Evolutionary conservation across 495 filamentous ascomycete genomes (phyloP).

Genomic region (Ramalina peruviana): DNA sequence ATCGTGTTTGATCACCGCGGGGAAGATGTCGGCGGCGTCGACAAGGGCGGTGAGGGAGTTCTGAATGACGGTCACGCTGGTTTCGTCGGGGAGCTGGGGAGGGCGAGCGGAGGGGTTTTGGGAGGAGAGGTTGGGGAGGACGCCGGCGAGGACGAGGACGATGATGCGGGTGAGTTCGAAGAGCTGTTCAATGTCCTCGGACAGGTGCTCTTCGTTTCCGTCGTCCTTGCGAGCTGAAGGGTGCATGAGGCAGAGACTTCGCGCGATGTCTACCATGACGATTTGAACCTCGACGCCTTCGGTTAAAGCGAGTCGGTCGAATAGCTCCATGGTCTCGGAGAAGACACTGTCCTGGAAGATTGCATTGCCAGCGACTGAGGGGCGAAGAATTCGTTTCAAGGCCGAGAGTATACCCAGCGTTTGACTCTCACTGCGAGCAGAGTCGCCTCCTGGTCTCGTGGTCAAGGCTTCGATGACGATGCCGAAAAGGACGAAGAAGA

Average conservation of each 20-base stretch:
- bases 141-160: conserved; percentile 74
- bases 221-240: conserved; percentile 68
- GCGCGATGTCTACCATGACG: conserved; percentile 83
- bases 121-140: conserved; percentile 78
- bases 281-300: conserved; percentile 81
- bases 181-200: conserved; percentile 93
- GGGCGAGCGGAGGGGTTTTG: conserved; percentile 49
- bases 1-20: conserved; percentile 89
- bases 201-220: conserved; percentile 57
- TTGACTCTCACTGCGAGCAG: conserved; percentile 58
- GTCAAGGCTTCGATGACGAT: conserved; percentile 92
- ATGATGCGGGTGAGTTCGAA: conserved; percentile 95
- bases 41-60: conserved; percentile 76
- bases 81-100: conserved; percentile 65
- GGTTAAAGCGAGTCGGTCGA: conserved; percentile 85
- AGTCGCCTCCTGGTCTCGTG: conserved; percentile 57
- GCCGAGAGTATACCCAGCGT: conserved; percentile 82
- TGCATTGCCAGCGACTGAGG: conserved; percentile 88
- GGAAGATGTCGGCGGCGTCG: conserved; percentile 88
- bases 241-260: conserved; percentile 77
- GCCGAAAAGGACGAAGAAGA: conserved; percentile 97
- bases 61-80: conserved; percentile 55
- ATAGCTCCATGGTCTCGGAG: conserved; percentile 89
- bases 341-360: conserved; percentile 95
- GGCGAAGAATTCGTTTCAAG: conserved; percentile 85